Percentiles rank a stretch among this genome's conserved stretches.
phyloP scores from a whole-genome alignment of 352 stramenopile genomes.

The Phytophthora chlamydospora region DNA sequence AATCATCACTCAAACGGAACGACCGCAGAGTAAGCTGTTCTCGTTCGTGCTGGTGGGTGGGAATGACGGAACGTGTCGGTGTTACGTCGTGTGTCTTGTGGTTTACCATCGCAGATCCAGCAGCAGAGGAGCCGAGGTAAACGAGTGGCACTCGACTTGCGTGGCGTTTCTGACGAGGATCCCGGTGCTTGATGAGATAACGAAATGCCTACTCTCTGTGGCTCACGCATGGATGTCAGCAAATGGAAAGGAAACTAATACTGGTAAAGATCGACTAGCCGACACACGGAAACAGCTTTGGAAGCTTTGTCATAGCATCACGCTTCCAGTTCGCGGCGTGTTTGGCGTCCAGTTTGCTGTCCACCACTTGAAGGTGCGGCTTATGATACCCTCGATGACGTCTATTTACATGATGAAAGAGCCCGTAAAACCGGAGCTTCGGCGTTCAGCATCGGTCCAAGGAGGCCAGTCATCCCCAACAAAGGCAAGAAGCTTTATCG shows the following conservation, averaged over 20 bases:
- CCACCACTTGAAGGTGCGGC: slow-evolving; percentile 34
- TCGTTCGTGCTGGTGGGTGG: slow-evolving; percentile 84
- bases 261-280: slow-evolving; percentile 6
- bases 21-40: slow-evolving; percentile 66
- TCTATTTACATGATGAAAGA: slow-evolving; percentile 60
- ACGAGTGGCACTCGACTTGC: slow-evolving; percentile 69
- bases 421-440: slow-evolving; percentile 15
- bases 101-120: slow-evolving; percentile 57
- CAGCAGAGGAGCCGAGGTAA: slow-evolving; percentile 17
- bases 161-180: slow-evolving; percentile 78
- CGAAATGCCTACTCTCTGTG: slow-evolving; percentile 60
- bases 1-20: slow-evolving; percentile 47
- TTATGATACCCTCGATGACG: slow-evolving; percentile 59
- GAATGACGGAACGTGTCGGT: slow-evolving; percentile 69
- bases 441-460: slow-evolving; percentile 20
- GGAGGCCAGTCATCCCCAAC: slow-evolving; percentile 43
- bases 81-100: slow-evolving; percentile 75
- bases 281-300: slow-evolving; percentile 45
- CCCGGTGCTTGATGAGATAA: slow-evolving; percentile 63
- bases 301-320: slow-evolving; percentile 59
- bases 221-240: slow-evolving; percentile 53
- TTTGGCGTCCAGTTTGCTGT: slow-evolving; percentile 69
- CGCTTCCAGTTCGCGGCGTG: slow-evolving; percentile 68
- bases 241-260: slow-evolving; percentile 11
- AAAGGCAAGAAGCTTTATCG: slow-evolving; percentile 56